Evolutionary conservation across 805 yeast genomes (phyloP).

Genomic region (Candida namnaoensis): DNA sequence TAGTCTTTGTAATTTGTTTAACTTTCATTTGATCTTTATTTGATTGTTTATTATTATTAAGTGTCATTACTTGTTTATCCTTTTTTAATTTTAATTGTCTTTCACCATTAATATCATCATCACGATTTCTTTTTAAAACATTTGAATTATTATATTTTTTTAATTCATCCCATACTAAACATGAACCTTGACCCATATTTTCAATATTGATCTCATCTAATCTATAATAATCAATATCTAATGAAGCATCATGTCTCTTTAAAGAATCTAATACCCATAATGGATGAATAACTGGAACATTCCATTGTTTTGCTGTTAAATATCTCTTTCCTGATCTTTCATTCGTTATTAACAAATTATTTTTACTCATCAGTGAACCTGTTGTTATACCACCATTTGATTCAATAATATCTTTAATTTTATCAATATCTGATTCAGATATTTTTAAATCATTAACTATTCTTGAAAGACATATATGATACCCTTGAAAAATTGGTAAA

Average conservation of each 20-base stretch:
- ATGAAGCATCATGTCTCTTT: conserved; percentile 24
- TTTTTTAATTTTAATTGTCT: not conserved
- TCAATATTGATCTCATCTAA: conserved; percentile 12
- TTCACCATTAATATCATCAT: not conserved
- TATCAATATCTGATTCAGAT: conserved; percentile 10
- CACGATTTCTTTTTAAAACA: too few relatives aligned
- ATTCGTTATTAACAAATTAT: conserved; percentile 39
- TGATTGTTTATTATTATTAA: not conserved
- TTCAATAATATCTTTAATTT: conserved; percentile 26
- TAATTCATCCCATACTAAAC: conserved; percentile 18
- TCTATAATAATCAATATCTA: conserved; percentile 22
- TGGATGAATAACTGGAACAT: conserved; percentile 29
- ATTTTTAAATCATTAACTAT: conserved; percentile 14
- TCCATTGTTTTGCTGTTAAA: conserved; percentile 34
- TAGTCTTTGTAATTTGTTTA: too few relatives aligned
- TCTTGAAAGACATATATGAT: conserved; percentile 28
- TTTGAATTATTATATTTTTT: not conserved
- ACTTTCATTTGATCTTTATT: not conserved
- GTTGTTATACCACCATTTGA: conserved; percentile 42
- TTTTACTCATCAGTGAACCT: conserved; percentile 37
- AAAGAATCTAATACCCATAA: conserved; percentile 32
- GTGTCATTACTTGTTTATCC: not conserved
- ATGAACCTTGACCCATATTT: conserved; percentile 22
- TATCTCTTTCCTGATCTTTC: conserved; percentile 43
- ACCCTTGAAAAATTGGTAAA: conserved; percentile 36